phyloP scores from a whole-genome alignment of 1,139 yeast genomes.

The Protomyces gravidus region DNA sequence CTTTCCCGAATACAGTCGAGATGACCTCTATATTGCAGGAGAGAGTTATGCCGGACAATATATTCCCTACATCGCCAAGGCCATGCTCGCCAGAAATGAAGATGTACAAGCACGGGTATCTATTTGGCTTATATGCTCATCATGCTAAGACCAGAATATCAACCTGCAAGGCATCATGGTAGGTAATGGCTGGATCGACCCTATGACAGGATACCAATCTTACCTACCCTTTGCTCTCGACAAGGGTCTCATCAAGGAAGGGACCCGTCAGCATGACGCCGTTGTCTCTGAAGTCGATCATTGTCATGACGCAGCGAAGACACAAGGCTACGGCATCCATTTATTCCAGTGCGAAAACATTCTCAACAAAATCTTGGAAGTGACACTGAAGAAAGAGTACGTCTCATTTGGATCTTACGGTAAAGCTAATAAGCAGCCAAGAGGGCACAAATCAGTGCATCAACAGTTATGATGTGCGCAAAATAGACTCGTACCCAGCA shows the following conservation, averaged over 20 bases:
- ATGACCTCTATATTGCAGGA: constrained; percentile 78
- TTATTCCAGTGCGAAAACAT: constrained; percentile 39
- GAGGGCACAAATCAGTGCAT: constrained; percentile 51
- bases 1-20: constrained; percentile 66
- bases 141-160: constrained; percentile 36
- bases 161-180: constrained; percentile 66
- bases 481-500: constrained; percentile 68
- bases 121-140: neutral
- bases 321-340: constrained; percentile 37
- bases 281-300: constrained; percentile 39
- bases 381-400: constrained; percentile 24
- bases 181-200: constrained; percentile 97
- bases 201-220: constrained; percentile 74
- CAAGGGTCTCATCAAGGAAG: constrained; percentile 51
- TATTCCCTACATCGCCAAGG: constrained; percentile 78
- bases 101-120: constrained; percentile 34
- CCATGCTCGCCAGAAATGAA: constrained; percentile 52
- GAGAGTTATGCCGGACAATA: constrained; percentile 98
- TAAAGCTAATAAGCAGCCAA: constrained; percentile 32
- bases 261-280: constrained; percentile 37
- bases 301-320: constrained; percentile 40
- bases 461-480: constrained; percentile 76
- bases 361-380: constrained; percentile 35
- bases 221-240: constrained; percentile 69
- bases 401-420: constrained; percentile 6